Evolutionary conservation across 352 stramenopile species (phyloP).

Genomic region (Globisporangium uncinulatum): DNA sequence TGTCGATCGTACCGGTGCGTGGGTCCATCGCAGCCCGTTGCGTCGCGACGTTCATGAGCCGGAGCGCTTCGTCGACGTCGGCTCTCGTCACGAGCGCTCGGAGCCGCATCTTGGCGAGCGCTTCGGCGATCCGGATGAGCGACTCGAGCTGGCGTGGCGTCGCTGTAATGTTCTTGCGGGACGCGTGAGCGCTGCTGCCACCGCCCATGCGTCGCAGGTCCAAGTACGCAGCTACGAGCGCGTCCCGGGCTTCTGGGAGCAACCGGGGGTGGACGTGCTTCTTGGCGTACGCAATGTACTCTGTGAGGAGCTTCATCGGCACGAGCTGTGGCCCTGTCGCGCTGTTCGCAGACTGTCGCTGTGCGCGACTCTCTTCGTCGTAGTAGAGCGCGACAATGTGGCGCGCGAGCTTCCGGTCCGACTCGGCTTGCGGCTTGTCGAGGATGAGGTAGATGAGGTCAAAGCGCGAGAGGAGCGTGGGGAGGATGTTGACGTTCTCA

Average conservation of each 20-base stretch:
- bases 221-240: slow-evolving; percentile 93
- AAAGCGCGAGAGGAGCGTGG: slow-evolving; percentile 97
- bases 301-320: slow-evolving; percentile 79
- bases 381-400: slow-evolving; percentile 98
- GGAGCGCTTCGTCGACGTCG: slow-evolving; percentile 94
- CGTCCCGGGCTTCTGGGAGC: slow-evolving; percentile 83
- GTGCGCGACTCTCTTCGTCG: slow-evolving; percentile 63
- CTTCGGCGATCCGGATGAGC: slow-evolving; percentile 97
- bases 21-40: slow-evolving; percentile 97
- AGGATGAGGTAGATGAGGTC: slow-evolving; percentile 99
- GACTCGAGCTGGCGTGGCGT: slow-evolving; percentile 98
- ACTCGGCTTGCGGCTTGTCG: slow-evolving; percentile 93
- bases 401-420: slow-evolving; percentile 93
- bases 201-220: slow-evolving; percentile 79
- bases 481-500: slow-evolving; percentile 98
- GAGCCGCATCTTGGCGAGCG: slow-evolving; percentile 94
- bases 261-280: slow-evolving; percentile 90
- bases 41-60: slow-evolving; percentile 97
- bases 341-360: slow-evolving; percentile 27
- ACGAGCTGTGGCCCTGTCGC: slow-evolving; percentile 49
- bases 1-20: slow-evolving; percentile 98
- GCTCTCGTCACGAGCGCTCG: slow-evolving; percentile 43
- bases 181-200: slow-evolving; percentile 35
- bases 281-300: slow-evolving; percentile 97
- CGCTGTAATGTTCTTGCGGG: slow-evolving; percentile 94